Conservation (phyloP, 805 yeast genomes). For the Candida tallmaniae region DNA sequence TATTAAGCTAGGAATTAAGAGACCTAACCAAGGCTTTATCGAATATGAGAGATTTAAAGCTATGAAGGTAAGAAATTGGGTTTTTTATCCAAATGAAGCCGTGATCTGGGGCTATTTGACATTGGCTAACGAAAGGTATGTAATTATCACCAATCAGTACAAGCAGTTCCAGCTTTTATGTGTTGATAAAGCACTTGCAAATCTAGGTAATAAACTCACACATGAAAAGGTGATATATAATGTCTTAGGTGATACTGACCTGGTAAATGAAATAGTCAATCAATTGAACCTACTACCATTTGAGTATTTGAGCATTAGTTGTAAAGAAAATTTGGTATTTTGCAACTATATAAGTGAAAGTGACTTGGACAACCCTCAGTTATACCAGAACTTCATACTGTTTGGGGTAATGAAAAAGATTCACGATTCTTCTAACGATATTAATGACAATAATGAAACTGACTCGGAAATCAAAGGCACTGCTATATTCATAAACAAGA, state of each 20-base stretch:
- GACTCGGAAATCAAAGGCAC: slow-evolving; percentile 4
- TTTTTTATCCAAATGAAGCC: slow-evolving; percentile 7
- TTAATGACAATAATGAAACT: slow-evolving; percentile 2
- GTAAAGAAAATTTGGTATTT: slow-evolving; percentile 10
- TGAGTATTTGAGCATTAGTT: slow-evolving; percentile 10
- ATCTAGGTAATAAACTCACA: not conserved
- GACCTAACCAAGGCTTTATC: slow-evolving; percentile 4
- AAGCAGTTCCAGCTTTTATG: slow-evolving; percentile 9
- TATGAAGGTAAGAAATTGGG: slow-evolving; percentile 1
- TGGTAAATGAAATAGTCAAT: slow-evolving; percentile 7
- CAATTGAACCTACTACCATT: slow-evolving; percentile 10
- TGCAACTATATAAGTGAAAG: slow-evolving; percentile 13
- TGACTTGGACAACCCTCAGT: slow-evolving; percentile 14
- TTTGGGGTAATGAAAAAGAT: not conserved
- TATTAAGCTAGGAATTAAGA: slow-evolving; percentile 9
- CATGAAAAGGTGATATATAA: not conserved
- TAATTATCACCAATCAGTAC: slow-evolving; percentile 10
- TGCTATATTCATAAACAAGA: slow-evolving; percentile 6
- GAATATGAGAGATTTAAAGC: slow-evolving; percentile 10
- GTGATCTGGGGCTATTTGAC: slow-evolving; percentile 10
- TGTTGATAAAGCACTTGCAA: slow-evolving; percentile 1
- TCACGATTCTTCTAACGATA: not conserved
- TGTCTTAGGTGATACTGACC: not conserved
- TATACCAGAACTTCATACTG: slow-evolving; percentile 12
- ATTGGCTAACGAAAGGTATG: slow-evolving; percentile 4